Evolutionary conservation across 2,329 filamentous ascomycete species (phyloP).

Genomic region (Neophaeococcomyces mojaviensis): DNA sequence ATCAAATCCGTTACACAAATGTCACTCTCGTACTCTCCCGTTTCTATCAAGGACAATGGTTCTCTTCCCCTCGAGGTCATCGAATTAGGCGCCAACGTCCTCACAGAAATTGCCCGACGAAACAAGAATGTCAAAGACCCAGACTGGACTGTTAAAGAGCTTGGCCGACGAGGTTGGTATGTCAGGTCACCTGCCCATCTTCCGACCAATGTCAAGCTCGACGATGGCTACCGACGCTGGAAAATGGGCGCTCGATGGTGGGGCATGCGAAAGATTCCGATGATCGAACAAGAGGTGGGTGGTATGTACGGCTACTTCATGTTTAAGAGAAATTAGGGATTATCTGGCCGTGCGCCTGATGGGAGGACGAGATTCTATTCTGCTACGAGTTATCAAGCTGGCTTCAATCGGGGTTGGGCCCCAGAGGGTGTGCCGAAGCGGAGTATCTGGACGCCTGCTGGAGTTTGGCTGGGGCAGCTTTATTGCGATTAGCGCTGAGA

Average conservation of each 20-base stretch:
- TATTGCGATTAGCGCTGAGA: not conserved
- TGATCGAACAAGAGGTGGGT: constrained; percentile 49
- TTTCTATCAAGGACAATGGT: constrained; percentile 50
- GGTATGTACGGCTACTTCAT: constrained; percentile 55
- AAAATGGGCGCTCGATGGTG: constrained; percentile 80
- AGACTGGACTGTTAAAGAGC: constrained; percentile 65
- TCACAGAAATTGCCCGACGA: constrained; percentile 57
- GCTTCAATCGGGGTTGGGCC: not conserved
- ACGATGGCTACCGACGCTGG: constrained; percentile 60
- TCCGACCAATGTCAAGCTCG: constrained; percentile 29
- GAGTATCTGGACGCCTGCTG: not conserved
- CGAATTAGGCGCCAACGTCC: constrained; percentile 62
- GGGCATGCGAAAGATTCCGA: constrained; percentile 67
- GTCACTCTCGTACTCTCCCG: constrained; percentile 51
- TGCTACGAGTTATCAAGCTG: not conserved
- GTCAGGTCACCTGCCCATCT: constrained; percentile 39
- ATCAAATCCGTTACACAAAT: constrained; percentile 51
- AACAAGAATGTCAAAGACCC: constrained; percentile 42
- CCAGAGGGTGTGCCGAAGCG: not conserved
- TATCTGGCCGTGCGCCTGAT: not conserved
- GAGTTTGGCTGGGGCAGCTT: not conserved
- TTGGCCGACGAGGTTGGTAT: constrained; percentile 63
- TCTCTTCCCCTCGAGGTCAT: constrained; percentile 67
- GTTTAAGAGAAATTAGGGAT: constrained; percentile 40
- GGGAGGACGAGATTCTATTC: not conserved